These are phyloP conservation scores for Alternaria rosae DNA, from an alignment of 2,329 filamentous ascomycete genomes.

Conservation along the genomic window DNA sequence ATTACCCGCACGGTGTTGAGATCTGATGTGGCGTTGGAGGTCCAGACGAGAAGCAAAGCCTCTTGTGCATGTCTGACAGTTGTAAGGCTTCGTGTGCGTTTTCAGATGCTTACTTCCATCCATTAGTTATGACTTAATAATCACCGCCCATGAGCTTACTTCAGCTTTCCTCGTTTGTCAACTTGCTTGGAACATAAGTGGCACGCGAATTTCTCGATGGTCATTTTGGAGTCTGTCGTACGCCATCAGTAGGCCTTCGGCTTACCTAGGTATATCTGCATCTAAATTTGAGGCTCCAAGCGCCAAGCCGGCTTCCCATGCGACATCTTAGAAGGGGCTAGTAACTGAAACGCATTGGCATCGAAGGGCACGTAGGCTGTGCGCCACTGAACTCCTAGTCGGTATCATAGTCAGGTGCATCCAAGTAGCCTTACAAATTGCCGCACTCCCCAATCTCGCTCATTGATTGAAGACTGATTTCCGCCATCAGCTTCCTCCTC, in stretches of 20 bases:
- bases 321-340: neutral
- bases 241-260: neutral
- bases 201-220: neutral
- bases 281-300: neutral
- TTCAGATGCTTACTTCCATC: conserved; percentile 13
- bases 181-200: neutral
- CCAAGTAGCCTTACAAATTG: neutral
- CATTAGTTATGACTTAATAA: neutral
- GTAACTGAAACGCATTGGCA: neutral
- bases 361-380: neutral
- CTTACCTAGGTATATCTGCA: neutral
- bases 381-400: too few species aligned
- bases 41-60: conserved; percentile 13
- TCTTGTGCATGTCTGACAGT: conserved; percentile 1
- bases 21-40: conserved; percentile 8
- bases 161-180: neutral
- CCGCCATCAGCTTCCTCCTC: neutral
- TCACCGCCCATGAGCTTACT: neutral
- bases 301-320: neutral
- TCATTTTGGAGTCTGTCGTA: neutral
- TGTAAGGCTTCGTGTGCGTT: conserved; percentile 12
- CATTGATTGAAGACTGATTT: neutral
- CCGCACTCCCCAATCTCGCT: neutral
- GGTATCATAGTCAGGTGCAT: too few species aligned
- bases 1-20: conserved; percentile 13